These are phyloP conservation scores for Inonotus hispidus DNA, from an alignment of 1,284 basidiomycete genomes.

Conservation along the genomic window DNA sequence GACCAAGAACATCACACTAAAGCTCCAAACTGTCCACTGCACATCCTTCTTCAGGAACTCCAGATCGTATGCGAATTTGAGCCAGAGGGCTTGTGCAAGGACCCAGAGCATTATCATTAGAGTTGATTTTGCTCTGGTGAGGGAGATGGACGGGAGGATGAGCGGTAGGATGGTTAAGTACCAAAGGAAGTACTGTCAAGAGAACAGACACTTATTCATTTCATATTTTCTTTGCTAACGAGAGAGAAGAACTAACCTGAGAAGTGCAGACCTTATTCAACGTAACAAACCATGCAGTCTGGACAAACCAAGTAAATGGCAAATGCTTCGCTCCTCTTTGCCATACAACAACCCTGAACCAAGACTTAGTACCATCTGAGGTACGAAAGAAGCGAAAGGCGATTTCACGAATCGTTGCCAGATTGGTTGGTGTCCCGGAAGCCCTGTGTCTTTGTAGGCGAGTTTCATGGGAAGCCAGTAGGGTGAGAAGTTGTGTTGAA, in stretches of 20 bases:
- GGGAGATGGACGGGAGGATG: slow-evolving; percentile 60
- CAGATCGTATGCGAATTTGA: slow-evolving; percentile 80
- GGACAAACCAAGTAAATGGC: slow-evolving; percentile 84
- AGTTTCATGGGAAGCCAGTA: slow-evolving; percentile 97
- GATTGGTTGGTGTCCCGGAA: slow-evolving; percentile 28
- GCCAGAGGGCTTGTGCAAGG: slow-evolving; percentile 78
- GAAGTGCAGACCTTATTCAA: slow-evolving; percentile 99
- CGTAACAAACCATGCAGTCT: slow-evolving; percentile 86
- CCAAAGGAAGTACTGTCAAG: slow-evolving; percentile 91
- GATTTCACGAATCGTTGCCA: slow-evolving; percentile 48
- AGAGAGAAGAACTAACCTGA: slow-evolving; percentile 51
- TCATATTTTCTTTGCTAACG: background rate
- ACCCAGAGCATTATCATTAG: slow-evolving; percentile 63
- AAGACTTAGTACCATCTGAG: slow-evolving; percentile 66
- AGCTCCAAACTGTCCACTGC: slow-evolving; percentile 70
- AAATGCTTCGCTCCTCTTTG: slow-evolving; percentile 41
- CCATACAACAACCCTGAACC: slow-evolving; percentile 65
- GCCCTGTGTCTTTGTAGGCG: slow-evolving; percentile 20
- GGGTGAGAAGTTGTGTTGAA: slow-evolving; percentile 97
- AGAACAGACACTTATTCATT: background rate
- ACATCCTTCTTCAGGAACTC: slow-evolving; percentile 79
- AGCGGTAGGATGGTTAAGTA: slow-evolving; percentile 89
- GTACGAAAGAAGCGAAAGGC: slow-evolving; percentile 65
- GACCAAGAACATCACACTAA: slow-evolving; percentile 69
- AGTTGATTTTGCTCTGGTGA: slow-evolving; percentile 42